Conservation (phyloP, 805 yeast species). For the Torulaspora franciscae region DNA sequence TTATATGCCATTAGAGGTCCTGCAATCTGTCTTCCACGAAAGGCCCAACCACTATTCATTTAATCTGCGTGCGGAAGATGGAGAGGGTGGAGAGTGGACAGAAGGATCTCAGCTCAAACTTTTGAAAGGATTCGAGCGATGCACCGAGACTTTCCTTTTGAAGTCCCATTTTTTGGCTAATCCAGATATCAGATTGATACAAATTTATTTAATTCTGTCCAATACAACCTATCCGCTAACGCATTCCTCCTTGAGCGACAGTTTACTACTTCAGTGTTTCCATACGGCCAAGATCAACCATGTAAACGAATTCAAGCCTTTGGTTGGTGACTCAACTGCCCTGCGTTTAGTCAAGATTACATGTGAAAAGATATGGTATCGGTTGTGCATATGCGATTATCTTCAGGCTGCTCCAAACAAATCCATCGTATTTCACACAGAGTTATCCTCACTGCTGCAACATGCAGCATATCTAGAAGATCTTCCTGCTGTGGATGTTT, state of each 20-base stretch:
- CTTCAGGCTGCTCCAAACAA: slow-evolving; percentile 25
- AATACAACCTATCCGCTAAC: slow-evolving; percentile 23
- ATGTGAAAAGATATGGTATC: slow-evolving; percentile 31
- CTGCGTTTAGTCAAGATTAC: slow-evolving; percentile 22
- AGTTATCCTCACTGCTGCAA: slow-evolving; percentile 26
- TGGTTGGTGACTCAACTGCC: slow-evolving; percentile 23
- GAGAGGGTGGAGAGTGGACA: slow-evolving; percentile 9
- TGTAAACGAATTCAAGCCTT: slow-evolving; percentile 21
- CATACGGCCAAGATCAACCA: slow-evolving; percentile 27
- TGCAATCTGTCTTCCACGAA: slow-evolving; percentile 12
- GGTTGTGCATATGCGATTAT: slow-evolving; percentile 28
- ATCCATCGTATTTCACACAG: slow-evolving; percentile 22
- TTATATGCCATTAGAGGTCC: slow-evolving; percentile 24
- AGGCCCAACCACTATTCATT: slow-evolving; percentile 9
- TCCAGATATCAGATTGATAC: slow-evolving; percentile 30
- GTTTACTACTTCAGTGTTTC: slow-evolving; percentile 23
- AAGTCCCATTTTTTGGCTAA: slow-evolving; percentile 19
- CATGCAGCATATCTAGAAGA: slow-evolving; percentile 30
- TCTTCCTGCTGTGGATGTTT: slow-evolving; percentile 24
- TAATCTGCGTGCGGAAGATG: not conserved
- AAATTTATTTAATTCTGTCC: slow-evolving; percentile 25
- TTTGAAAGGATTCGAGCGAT: slow-evolving; percentile 17
- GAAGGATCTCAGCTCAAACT: slow-evolving; percentile 17
- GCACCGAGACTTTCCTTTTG: slow-evolving; percentile 18
- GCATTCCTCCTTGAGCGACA: slow-evolving; percentile 16